Evolutionary conservation across 164 flowering plant genomes (phyloP).

Genomic region (Sedum album): DNA sequence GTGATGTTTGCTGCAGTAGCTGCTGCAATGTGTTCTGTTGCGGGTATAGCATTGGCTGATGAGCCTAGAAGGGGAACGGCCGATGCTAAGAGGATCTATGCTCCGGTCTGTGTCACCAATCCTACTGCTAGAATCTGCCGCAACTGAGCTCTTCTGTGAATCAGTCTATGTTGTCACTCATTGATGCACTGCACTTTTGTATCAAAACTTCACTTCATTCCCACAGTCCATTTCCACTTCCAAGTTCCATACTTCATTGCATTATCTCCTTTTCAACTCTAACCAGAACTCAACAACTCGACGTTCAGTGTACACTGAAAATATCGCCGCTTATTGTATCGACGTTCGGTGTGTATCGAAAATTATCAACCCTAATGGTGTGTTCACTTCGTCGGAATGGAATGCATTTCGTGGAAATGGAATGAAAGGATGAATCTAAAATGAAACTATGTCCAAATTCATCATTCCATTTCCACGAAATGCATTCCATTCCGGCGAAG

Average conservation of each 20-base stretch:
- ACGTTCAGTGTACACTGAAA: too few relatives aligned
- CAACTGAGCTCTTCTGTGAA: slow-evolving; percentile 10
- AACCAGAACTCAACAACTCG: too few relatives aligned
- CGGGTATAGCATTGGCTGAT: slow-evolving; percentile 15
- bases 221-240: neutral
- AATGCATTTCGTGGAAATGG: too few relatives aligned
- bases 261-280: neutral
- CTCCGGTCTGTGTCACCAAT: slow-evolving; percentile 20
- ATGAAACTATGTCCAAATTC: too few relatives aligned
- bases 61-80: slow-evolving; percentile 18
- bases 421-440: too few relatives aligned
- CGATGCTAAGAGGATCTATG: slow-evolving; percentile 16
- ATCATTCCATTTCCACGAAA: too few relatives aligned
- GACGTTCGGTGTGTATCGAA: too few relatives aligned
- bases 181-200: neutral
- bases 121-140: slow-evolving; percentile 21
- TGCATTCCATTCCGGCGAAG: too few relatives aligned
- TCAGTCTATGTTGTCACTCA: neutral
- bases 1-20: slow-evolving; percentile 17
- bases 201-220: neutral
- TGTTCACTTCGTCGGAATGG: too few relatives aligned
- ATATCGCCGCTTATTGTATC: too few relatives aligned
- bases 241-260: neutral
- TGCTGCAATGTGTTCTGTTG: slow-evolving; percentile 16
- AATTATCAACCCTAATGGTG: too few relatives aligned